phyloP scores from a whole-genome alignment of 441 rosid species.

The Capsella rubella region DNA sequence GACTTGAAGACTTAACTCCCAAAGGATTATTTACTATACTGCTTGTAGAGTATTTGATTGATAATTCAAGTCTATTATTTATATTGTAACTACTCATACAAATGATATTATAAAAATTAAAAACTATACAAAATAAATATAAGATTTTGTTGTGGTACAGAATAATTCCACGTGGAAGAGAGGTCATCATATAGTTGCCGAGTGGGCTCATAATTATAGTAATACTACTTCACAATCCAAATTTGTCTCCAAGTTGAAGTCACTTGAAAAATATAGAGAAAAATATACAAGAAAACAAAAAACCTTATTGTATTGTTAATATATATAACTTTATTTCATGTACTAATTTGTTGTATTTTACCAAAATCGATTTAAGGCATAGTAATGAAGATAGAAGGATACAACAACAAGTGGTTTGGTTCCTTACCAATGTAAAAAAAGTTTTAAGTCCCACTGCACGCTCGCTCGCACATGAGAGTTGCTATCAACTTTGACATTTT shows the following conservation, averaged over 20 bases:
- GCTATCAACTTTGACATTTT: slow-evolving; percentile 40
- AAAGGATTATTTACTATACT: background rate
- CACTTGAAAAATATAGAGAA: background rate
- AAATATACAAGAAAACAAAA: background rate
- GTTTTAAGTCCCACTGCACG: background rate
- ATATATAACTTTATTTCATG: background rate
- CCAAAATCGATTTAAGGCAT: background rate
- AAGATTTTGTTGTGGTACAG: slow-evolving; percentile 15
- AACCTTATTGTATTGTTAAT: background rate
- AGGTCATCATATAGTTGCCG: slow-evolving; percentile 19
- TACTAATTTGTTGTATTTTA: background rate
- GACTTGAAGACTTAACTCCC: background rate
- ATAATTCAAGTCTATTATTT: too few species aligned
- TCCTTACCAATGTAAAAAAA: slow-evolving; percentile 30
- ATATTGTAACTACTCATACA: too few species aligned
- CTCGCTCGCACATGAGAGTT: slow-evolving; percentile 38
- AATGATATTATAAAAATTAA: too few species aligned
- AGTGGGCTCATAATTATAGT: slow-evolving; percentile 13
- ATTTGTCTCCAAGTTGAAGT: background rate
- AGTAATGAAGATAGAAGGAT: background rate
- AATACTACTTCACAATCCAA: background rate
- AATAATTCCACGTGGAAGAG: slow-evolving; percentile 22
- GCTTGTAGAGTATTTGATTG: too few species aligned
- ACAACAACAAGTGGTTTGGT: slow-evolving; percentile 29
- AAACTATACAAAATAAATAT: background rate